phyloP scores from a whole-genome alignment of 768 basidiomycete genomes.

The Amanita rubescens region DNA sequence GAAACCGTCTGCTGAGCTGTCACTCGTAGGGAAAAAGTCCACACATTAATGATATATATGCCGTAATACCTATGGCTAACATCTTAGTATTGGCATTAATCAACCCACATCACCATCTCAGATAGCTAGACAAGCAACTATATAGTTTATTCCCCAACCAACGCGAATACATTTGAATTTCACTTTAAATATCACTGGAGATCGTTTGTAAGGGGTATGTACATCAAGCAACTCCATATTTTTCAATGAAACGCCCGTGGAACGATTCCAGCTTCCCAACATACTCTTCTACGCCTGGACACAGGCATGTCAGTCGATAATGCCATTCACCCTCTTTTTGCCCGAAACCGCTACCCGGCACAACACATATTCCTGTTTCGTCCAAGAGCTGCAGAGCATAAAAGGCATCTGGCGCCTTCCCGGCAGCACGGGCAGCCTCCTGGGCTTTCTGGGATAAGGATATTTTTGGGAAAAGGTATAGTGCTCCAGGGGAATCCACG shows the following conservation, averaged over 20 bases:
- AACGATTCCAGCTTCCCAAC: conserved; percentile 68
- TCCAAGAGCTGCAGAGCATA: conserved; percentile 84
- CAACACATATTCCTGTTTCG: conserved; percentile 87
- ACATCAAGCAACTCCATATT: conserved; percentile 17
- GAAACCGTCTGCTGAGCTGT: neutral
- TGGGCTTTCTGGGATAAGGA: conserved; percentile 65
- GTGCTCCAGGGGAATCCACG: conserved; percentile 82
- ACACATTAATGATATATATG: neutral
- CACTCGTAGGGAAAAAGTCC: conserved; percentile 5
- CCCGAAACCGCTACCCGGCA: conserved; percentile 92
- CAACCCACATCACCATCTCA: neutral
- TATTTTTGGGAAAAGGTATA: conserved; percentile 90
- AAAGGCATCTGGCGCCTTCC: conserved; percentile 82
- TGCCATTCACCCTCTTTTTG: conserved; percentile 89
- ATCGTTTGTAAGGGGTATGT: neutral
- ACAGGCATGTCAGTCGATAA: conserved; percentile 88
- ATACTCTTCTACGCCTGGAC: conserved; percentile 92
- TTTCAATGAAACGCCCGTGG: conserved; percentile 28
- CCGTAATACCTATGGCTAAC: neutral
- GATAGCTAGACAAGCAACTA: neutral
- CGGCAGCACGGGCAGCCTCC: conserved; percentile 59
- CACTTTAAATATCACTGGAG: no score
- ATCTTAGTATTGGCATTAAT: neutral
- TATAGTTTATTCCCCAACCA: neutral
- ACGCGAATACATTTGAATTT: neutral